Evolutionary conservation across 179 eudicot species (phyloP), one percentile per base, ranked within the genome.

Genomic region (Nepenthes alata): DNA sequence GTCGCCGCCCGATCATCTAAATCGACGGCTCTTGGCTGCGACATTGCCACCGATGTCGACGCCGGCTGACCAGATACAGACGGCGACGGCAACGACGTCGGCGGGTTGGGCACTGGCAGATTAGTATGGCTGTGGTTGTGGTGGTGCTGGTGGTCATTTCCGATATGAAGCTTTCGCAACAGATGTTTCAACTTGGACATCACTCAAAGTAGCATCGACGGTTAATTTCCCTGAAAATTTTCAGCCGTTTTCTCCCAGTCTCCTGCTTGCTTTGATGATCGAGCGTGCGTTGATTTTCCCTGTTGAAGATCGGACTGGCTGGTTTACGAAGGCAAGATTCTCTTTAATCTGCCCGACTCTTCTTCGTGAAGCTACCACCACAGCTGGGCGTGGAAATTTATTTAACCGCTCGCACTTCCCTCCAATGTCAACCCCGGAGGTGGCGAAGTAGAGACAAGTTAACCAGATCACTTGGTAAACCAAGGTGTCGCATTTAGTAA

Each of bases 121-220:
- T 0, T 14, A 12, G 47, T 36, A 13, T 61, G 60, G 72, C 74
- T 83, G 75, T 64, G 75, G 50, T 63, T 67, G 64, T 74, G 75
- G 60, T 79, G 60, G 47, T 69, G 80, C 59, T 44, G 36, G 70
- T 49, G 12, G 60, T 79, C 81, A 58, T 77, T 78, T 44, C 97
- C 97, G 81, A 91, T 91, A 78, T 89, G 96, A 56, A 91, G 96
- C 61, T 86, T 89, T 7, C 98, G 85, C 10, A 91, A 75, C 2
- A 91, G 83, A 64, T 89, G 95, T 71, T 91, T 91, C 96, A 91
- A 83, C 77, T 86, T 91, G 60, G 96, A 86, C 98, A 91, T 91
- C 35, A 53, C 48, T 47, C 58, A 59, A 34, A 55, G 56, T 47
- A 58, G 70, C 93, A 85, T 85, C 79, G 69, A 81, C 61, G 52